phyloP scores from a whole-genome alignment of 192 early-diverging fungal species.

The Neocallimastix lanati region DNA sequence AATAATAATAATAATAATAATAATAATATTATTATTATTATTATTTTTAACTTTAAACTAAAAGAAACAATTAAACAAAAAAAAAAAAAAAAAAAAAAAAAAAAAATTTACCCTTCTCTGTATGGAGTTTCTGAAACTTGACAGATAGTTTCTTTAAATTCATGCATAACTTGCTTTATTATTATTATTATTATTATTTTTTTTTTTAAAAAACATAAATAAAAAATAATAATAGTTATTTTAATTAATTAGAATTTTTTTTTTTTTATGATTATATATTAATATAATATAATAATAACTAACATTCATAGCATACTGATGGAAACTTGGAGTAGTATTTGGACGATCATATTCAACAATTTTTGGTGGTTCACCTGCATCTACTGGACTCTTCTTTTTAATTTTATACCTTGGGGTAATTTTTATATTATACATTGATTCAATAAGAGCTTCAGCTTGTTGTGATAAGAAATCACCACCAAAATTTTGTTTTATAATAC shows the following conservation, averaged over 20 bases:
- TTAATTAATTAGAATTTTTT: too few relatives aligned
- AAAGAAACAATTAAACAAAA: too few relatives aligned
- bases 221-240: too few relatives aligned
- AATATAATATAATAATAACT: too few relatives aligned
- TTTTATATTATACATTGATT: constrained; percentile 30
- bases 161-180: constrained; percentile 66
- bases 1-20: too few relatives aligned
- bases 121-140: constrained; percentile 57
- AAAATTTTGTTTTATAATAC: constrained; percentile 41
- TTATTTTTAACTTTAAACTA: too few relatives aligned
- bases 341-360: constrained; percentile 28
- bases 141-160: constrained; percentile 85
- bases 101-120: constrained; percentile 45
- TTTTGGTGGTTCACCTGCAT: constrained; percentile 43
- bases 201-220: too few relatives aligned
- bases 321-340: constrained; percentile 44
- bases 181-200: too few relatives aligned
- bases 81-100: too few relatives aligned
- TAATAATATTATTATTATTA: too few relatives aligned
- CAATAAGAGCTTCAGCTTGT: constrained; percentile 50
- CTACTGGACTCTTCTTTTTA: constrained; percentile 50
- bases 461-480: constrained; percentile 70
- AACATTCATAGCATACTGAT: constrained; percentile 54
- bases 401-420: constrained; percentile 74
- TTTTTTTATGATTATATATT: too few relatives aligned